Evolutionary conservation across 805 yeast genomes (phyloP), one percentile per base, ranked within the genome.

Genomic region (Zygotorulaspora sp.): DNA sequence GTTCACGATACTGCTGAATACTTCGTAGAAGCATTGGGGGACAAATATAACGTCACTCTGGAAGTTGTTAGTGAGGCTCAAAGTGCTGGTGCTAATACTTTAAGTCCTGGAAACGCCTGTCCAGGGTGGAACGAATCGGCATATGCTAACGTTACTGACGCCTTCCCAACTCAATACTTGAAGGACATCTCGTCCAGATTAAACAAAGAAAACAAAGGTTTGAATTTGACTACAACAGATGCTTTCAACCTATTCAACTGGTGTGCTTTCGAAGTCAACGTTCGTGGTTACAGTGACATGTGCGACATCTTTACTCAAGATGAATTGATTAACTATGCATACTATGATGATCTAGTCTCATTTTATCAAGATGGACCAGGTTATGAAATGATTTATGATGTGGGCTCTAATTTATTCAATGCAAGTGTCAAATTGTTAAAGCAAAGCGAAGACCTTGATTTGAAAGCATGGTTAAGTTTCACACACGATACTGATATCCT

Each of bases 221-320:
- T 67, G 47, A 64, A 75, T 48, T 47, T 83, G 40, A 70, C 78
- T 2, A 53, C 67, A 2, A 50, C 57, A 27, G 90, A 85, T 52
- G 73, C 78, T 15, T 58, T 56, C 26, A 61, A 59, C 14, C 50
- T 84, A 45, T 78, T 81, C 50, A 65, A 69, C 8, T 71, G 78
- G 62, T 84, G 94, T 62, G 87, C 85, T 2, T 85, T 71, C 57
- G 95, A 85, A 60, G 61, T 83, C 30, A 83, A 83, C 39, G 83
- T 77, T 7, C 68, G 67, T 39, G 94, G 92, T 8, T 57, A 62
- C 38, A 81, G 90, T 8, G 70, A 71, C 21, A 76, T 83, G 46
- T 84, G 94, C 61, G 68, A 71, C 25, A 66, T 81, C 21, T 78
- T 85, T 63, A 79, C 87, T 30, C 71, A 70, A 47, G 78, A 78